Percentiles rank a stretch among this genome's conserved stretches.
Evolutionary conservation across 1,284 basidiomycete genomes (phyloP).

Genomic region (Microbotryum scabiosae): DNA sequence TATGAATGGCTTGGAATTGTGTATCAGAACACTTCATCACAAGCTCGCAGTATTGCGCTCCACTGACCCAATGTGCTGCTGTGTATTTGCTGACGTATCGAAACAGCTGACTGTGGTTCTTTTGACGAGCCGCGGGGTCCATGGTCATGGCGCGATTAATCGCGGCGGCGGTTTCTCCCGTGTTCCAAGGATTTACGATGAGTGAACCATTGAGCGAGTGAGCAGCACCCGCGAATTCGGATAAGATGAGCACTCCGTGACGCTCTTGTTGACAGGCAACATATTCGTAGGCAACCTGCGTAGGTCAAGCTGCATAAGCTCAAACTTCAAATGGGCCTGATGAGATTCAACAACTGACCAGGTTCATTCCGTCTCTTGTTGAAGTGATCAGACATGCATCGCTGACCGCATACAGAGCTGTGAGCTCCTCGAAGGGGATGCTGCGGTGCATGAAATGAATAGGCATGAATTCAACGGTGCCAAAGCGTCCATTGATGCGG

Average conservation of each 20-base stretch:
- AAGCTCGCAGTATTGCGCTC: background rate
- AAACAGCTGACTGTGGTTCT: constrained; percentile 91
- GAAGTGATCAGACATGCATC: constrained; percentile 93
- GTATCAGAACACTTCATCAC: background rate
- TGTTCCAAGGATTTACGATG: constrained; percentile 74
- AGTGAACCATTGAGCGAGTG: constrained; percentile 88
- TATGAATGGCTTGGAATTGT: background rate
- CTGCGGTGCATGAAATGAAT: constrained; percentile 97
- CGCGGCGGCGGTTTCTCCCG: constrained; percentile 86
- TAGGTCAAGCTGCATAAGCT: background rate
- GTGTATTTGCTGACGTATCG: constrained; percentile 93
- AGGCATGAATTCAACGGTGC: constrained; percentile 97
- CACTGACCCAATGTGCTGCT: constrained; percentile 65
- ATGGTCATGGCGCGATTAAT: constrained; percentile 91
- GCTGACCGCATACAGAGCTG: constrained; percentile 89
- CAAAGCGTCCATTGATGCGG: constrained; percentile 94
- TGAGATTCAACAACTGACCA: constrained; percentile 51
- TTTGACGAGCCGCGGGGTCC: constrained; percentile 64
- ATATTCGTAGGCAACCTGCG: constrained; percentile 96
- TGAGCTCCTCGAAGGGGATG: constrained; percentile 86
- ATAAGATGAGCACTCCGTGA: constrained; percentile 94
- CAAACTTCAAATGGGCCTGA: background rate
- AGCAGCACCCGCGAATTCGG: constrained; percentile 95
- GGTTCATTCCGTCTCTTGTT: constrained; percentile 97
- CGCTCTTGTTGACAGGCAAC: constrained; percentile 87